Conservation (phyloP, 1,139 yeast species). For the Hansenula anomala region DNA sequence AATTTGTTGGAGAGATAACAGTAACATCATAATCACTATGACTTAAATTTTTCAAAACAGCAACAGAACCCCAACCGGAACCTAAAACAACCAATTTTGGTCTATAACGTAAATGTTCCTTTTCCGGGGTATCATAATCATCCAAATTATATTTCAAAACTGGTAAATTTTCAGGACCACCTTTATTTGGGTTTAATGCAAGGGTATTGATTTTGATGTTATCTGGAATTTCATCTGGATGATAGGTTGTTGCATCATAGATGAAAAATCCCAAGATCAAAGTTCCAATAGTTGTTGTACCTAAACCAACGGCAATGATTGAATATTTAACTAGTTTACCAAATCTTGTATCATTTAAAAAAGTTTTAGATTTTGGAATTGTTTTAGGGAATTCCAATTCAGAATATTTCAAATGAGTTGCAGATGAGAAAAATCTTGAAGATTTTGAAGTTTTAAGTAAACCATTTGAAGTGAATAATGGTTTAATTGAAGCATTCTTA, state of each 20-base stretch:
- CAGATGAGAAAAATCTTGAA: constrained; percentile 8
- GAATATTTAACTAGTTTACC: constrained; percentile 28
- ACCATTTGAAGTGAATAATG: constrained; percentile 1
- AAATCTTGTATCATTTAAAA: constrained; percentile 20
- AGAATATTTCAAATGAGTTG: background rate
- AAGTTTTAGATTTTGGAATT: constrained; percentile 16
- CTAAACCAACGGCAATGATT: constrained; percentile 32
- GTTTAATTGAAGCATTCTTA: too few relatives aligned
- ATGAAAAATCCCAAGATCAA: constrained; percentile 44
- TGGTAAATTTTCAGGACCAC: constrained; percentile 67
- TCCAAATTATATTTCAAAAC: constrained; percentile 48
- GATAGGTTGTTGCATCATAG: constrained; percentile 58
- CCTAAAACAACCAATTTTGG: constrained; percentile 55
- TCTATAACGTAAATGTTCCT: constrained; percentile 34
- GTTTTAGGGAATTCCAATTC: constrained; percentile 15
- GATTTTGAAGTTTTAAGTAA: background rate
- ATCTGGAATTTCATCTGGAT: constrained; percentile 31
- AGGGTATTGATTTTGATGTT: constrained; percentile 39
- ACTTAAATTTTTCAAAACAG: constrained; percentile 38
- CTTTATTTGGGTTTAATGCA: constrained; percentile 49
- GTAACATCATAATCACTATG: constrained; percentile 52
- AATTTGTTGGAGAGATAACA: constrained; percentile 57
- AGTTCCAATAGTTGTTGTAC: constrained; percentile 33
- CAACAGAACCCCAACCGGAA: constrained; percentile 59
- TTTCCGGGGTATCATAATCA: constrained; percentile 42